Conservation (phyloP, 495 filamentous ascomycete genomes). For the Letharia lupina region DNA sequence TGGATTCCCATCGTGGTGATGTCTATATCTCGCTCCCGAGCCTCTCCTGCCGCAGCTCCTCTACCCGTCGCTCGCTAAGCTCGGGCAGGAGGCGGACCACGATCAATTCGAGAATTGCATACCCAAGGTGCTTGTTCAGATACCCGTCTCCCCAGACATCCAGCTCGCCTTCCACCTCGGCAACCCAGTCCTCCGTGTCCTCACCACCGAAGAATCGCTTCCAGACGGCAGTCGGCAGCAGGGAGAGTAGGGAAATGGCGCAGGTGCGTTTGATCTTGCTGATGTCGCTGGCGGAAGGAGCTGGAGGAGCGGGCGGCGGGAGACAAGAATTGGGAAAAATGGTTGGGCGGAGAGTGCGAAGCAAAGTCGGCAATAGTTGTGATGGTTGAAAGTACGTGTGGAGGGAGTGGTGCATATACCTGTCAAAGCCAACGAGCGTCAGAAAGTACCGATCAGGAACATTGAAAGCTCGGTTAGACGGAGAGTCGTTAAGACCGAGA, state of each 20-base stretch:
- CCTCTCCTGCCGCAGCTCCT: slow-evolving; percentile 65
- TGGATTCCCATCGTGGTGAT: neutral
- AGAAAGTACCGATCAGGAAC: slow-evolving; percentile 18
- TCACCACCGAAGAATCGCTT: slow-evolving; percentile 34
- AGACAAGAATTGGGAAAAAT: slow-evolving; percentile 73
- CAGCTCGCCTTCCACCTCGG: slow-evolving; percentile 50
- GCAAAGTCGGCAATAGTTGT: slow-evolving; percentile 59
- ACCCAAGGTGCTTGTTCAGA: slow-evolving; percentile 83
- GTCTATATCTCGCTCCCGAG: slow-evolving; percentile 32
- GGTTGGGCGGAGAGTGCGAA: slow-evolving; percentile 60
- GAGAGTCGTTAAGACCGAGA: neutral
- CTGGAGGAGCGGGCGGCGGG: slow-evolving; percentile 32
- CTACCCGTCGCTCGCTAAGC: slow-evolving; percentile 61
- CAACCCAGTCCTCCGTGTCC: slow-evolving; percentile 29
- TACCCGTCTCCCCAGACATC: slow-evolving; percentile 73
- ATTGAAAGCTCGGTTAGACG: neutral
- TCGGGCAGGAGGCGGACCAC: slow-evolving; percentile 77
- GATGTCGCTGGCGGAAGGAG: slow-evolving; percentile 36
- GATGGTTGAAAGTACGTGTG: slow-evolving; percentile 56
- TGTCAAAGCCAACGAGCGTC: slow-evolving; percentile 32
- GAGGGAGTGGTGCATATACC: slow-evolving; percentile 67
- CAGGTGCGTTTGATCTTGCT: slow-evolving; percentile 48
- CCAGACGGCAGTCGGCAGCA: slow-evolving; percentile 37
- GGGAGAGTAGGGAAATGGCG: slow-evolving; percentile 42
- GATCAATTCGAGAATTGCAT: slow-evolving; percentile 65